A percentile compares a stretch with the other conserved stretches of the same genome.
These are phyloP conservation scores for Papiliotrema fonsecae DNA, from an alignment of 1,284 basidiomycete genomes.

Conservation along the genomic window DNA sequence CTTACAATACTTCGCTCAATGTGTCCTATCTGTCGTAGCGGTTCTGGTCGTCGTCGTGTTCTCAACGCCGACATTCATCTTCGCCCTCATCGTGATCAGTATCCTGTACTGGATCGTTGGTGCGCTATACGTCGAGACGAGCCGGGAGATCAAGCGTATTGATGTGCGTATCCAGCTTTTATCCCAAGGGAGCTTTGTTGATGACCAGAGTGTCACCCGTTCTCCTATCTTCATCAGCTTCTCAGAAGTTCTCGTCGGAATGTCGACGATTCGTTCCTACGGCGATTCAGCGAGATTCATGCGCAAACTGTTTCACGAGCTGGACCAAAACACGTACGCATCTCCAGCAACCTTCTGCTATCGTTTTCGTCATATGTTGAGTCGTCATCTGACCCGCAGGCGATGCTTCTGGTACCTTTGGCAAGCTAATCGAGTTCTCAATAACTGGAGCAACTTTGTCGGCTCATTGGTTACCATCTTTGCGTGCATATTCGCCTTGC, in stretches of 20 bases:
- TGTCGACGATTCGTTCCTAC: conserved; percentile 53
- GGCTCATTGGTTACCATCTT: conserved; percentile 50
- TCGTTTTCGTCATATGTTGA: not conserved
- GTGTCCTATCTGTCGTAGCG: conserved; percentile 33
- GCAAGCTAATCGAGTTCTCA: conserved; percentile 50
- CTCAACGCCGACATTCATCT: conserved; percentile 45
- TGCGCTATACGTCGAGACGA: conserved; percentile 49
- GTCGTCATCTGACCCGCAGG: conserved; percentile 21
- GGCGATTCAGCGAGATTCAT: conserved; percentile 52
- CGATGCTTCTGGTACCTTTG: conserved; percentile 47
- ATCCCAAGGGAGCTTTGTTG: not conserved
- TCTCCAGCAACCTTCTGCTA: not conserved
- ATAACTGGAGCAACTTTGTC: conserved; percentile 49
- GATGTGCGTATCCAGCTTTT: conserved; percentile 38
- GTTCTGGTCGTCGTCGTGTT: conserved; percentile 42
- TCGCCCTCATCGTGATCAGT: conserved; percentile 46
- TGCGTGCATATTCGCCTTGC: conserved; percentile 49
- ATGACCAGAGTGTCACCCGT: conserved; percentile 47
- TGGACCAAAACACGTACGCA: conserved; percentile 50
- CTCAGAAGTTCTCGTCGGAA: conserved; percentile 48
- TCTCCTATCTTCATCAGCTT: conserved; percentile 57
- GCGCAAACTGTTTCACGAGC: conserved; percentile 44
- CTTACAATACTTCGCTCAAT: conserved; percentile 43
- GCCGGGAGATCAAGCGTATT: conserved; percentile 54
- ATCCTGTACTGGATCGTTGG: conserved; percentile 49